Evolutionary conservation across 495 filamentous ascomycete genomes (phyloP).

Genomic region (Penicillium diatomitis): DNA sequence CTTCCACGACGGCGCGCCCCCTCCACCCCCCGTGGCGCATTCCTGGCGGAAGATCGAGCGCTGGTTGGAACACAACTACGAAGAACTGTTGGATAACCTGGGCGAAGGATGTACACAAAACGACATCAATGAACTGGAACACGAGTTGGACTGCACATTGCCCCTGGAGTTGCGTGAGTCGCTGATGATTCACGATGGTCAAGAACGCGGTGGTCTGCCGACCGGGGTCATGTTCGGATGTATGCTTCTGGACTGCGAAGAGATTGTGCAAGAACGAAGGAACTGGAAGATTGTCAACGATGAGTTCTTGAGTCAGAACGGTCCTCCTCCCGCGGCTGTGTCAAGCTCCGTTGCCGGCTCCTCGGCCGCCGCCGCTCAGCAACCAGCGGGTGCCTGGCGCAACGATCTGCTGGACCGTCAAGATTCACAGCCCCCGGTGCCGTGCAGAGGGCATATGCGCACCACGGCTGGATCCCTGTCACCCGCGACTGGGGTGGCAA

Average conservation of each 20-base stretch:
- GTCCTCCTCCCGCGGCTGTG: conserved; percentile 43
- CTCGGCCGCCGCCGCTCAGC: conserved; percentile 46
- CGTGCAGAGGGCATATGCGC: conserved; percentile 88
- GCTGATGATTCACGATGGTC: conserved; percentile 82
- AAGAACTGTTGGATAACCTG: conserved; percentile 87
- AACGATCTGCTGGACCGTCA: conserved; percentile 78
- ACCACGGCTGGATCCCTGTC: conserved; percentile 92
- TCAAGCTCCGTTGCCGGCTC: conserved; percentile 61
- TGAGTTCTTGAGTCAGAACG: conserved; percentile 58
- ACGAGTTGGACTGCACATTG: conserved; percentile 89
- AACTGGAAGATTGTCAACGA: conserved; percentile 92
- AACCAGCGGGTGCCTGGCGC: conserved; percentile 56
- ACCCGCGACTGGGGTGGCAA: conserved; percentile 98
- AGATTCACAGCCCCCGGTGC: conserved; percentile 77
- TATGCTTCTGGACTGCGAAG: conserved; percentile 97
- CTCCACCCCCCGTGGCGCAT: conserved; percentile 76
- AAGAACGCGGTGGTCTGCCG: conserved; percentile 84
- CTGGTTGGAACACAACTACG: conserved; percentile 92
- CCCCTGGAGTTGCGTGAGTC: conserved; percentile 93
- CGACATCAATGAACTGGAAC: conserved; percentile 94
- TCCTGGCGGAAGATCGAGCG: conserved; percentile 90
- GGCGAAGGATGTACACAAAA: conserved; percentile 86
- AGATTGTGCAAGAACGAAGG: conserved; percentile 95
- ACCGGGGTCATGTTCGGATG: conserved; percentile 87
- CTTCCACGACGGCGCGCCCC: conserved; percentile 84